Percentiles rank a stretch among this genome's conserved stretches.
Evolutionary conservation across 1,284 basidiomycete genomes (phyloP).

Genomic region (Lignosus rhinocerotis): DNA sequence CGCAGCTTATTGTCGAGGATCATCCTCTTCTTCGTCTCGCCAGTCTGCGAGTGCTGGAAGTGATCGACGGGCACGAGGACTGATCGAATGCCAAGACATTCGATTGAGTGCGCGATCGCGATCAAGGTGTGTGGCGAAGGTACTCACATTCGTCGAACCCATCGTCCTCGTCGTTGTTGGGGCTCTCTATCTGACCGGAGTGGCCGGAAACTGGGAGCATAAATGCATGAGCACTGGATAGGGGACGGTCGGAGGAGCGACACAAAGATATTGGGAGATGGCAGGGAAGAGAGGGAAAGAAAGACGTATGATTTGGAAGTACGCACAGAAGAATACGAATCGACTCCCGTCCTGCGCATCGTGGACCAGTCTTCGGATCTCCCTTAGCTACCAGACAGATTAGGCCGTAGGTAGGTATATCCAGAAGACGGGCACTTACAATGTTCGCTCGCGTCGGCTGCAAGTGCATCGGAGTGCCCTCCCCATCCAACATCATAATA

Average conservation of each 20-base stretch:
- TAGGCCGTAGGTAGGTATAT: neutral
- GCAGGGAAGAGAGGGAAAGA: neutral
- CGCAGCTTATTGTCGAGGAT: constrained; percentile 43
- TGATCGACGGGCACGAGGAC: constrained; percentile 26
- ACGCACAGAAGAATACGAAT: constrained; percentile 24
- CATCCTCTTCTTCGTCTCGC: constrained; percentile 1
- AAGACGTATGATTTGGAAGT: neutral
- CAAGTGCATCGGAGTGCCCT: neutral
- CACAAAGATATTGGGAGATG: neutral
- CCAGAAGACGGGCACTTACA: constrained; percentile 4
- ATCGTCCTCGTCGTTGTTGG: constrained; percentile 19
- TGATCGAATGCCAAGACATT: neutral
- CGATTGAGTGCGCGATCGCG: constrained; percentile 8
- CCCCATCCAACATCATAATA: constrained; percentile 10
- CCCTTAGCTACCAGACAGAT: constrained; percentile 1
- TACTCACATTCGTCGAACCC: constrained; percentile 38
- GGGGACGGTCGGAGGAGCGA: neutral
- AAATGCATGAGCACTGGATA: neutral
- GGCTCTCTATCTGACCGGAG: constrained; percentile 12
- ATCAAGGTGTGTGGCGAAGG: neutral
- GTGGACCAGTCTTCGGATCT: constrained; percentile 8
- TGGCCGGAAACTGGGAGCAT: constrained; percentile 16
- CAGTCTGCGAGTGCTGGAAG: constrained; percentile 14
- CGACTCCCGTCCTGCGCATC: constrained; percentile 15
- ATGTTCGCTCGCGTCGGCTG: constrained; percentile 19